Base-by-base conservation (phyloP, 192 early-diverging fungal genomes). In the Neocallimastix lanati region DNA sequence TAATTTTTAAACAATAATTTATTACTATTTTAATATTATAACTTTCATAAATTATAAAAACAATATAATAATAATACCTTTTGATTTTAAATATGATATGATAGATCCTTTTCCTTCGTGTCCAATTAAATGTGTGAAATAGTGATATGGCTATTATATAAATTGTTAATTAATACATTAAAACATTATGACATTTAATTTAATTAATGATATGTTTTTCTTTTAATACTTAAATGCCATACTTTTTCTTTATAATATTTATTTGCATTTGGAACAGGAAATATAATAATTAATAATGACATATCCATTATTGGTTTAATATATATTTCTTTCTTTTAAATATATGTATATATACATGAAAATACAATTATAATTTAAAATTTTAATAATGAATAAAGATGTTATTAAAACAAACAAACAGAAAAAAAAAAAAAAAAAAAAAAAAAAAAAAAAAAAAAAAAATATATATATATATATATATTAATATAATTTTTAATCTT, bases 61-160 rank as follows among this genome's bases (percentile, higher is more conserved):
- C 21, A 13, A 50, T 50, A 21, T 15, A 37, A 21, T 21, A 27
- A 82, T 14, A 15, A 82, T 37, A 37, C 80, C 93, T 78, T 93
- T 91, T 80, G 92, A 88, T 82, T 97, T 98, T 33, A 99, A 84
- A 28, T 91, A 82, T 5, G 94, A 93, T 29, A 96, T 84, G 37
- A 98, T 85, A 13, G 96, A 96, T 14, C 97, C 97, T 37, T 86
- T 85, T 58, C 92, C 92, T 84, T 98, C 96, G 84, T 97, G 95
- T 0, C 96, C 96, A 81, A 99, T 91, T 77, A 98, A 87, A 83
- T 96, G 95, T 18, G 92, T 91, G 33, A 94, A 79, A 83, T 98
- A 98, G 15, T 87, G 80, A 12, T 87, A 86, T 29, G 96, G 93
- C 84, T 93, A 85, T 79, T 27, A 50, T 81, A 16, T 27, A 2